Base-by-base conservation (phyloP, 2,329 filamentous ascomycete species). In the Elsinoe australis region DNA sequence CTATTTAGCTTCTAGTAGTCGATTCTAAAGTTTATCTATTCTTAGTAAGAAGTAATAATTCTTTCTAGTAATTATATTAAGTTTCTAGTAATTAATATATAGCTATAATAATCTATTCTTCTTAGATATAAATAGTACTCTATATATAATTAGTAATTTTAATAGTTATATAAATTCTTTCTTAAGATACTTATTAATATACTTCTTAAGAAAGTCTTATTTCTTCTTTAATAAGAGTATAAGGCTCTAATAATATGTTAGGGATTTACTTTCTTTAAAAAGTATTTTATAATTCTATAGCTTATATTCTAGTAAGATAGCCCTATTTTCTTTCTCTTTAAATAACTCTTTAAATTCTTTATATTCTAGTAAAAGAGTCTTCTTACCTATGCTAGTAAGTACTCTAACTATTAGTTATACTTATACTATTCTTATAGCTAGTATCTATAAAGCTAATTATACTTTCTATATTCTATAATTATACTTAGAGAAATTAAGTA, bases 61-160 rank as follows among this genome's bases (percentile, higher is more conserved):
- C 42, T 67, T 66, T 9, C 55, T 47, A 1, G 54, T 66, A 21
- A 64, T 53, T 3, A 33, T 19, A 45, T 66, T 66, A 24, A 66
- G 41, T 1, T 41, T 32, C 22, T 52, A 12, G 38, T 64, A 66
- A 39, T 67, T 53, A 2, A 65, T 50, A 49, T 54, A 63, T n/a
- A 64, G 32, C 3, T 52, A 29, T 9, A 61, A 47, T 0, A 18
- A 49, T 28, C 52, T 41, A 33, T 52, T 36, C 14, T 50, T 52
- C 41, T 57, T 57, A 29, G 26, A 36, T 32, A 56, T 38, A 44
- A 56, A 55, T 14, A 56, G 47, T 29, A 35, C 33, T 35, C 14
- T 18, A 18, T 35, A 18, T 18, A 18, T 35, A 35, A 35, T 35
- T 14, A 18, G 33, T 35, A 18, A 35, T 35, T 35, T 35, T 18